These are phyloP conservation scores for Clohesyomyces aquaticus DNA, from an alignment of 495 filamentous ascomycete genomes.

Conservation along the genomic window DNA sequence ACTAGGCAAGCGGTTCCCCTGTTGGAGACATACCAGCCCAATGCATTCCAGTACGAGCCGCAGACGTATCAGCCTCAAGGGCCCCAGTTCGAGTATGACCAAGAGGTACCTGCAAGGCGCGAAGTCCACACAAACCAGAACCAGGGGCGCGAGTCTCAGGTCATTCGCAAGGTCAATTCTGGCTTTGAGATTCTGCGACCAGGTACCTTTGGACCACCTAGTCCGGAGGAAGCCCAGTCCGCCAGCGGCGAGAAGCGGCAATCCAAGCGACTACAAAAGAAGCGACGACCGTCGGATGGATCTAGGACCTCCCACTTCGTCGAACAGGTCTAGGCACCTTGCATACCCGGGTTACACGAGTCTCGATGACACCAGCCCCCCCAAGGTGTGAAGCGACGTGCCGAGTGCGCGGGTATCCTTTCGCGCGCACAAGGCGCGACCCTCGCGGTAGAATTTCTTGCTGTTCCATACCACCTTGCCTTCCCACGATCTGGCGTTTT, in stretches of 20 bases:
- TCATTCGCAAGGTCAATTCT: slow-evolving; percentile 61
- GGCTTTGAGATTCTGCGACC: slow-evolving; percentile 65
- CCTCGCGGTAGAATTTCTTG: slow-evolving; percentile 16
- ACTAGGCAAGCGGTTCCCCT: slow-evolving; percentile 34
- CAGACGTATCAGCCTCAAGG: slow-evolving; percentile 35
- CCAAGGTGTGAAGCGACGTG: too few relatives aligned
- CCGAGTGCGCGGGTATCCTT: slow-evolving; percentile 7
- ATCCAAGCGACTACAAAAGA: slow-evolving; percentile 43
- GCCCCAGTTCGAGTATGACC: slow-evolving; percentile 24
- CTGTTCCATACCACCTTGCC: slow-evolving; percentile 12
- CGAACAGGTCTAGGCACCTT: slow-evolving; percentile 28
- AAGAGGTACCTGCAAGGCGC: slow-evolving; percentile 1
- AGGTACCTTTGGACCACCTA: slow-evolving; percentile 49
- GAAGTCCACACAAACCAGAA: slow-evolving; percentile 37
- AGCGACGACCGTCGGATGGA: slow-evolving; percentile 25
- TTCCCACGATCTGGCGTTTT: slow-evolving; percentile 17
- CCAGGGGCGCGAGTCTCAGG: slow-evolving; percentile 52
- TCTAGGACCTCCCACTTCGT: slow-evolving; percentile 29
- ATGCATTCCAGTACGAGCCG: slow-evolving; percentile 1
- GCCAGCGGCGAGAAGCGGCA: slow-evolving; percentile 43
- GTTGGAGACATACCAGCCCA: slow-evolving; percentile 29
- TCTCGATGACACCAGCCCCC: neutral
- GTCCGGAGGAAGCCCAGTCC: slow-evolving; percentile 15
- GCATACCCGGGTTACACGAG: neutral
- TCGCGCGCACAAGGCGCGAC: slow-evolving; percentile 22